A percentile compares a stretch with the other conserved stretches of the same genome.
phyloP scores from a whole-genome alignment of 805 yeast genomes.

The Candida sphagnicola region DNA sequence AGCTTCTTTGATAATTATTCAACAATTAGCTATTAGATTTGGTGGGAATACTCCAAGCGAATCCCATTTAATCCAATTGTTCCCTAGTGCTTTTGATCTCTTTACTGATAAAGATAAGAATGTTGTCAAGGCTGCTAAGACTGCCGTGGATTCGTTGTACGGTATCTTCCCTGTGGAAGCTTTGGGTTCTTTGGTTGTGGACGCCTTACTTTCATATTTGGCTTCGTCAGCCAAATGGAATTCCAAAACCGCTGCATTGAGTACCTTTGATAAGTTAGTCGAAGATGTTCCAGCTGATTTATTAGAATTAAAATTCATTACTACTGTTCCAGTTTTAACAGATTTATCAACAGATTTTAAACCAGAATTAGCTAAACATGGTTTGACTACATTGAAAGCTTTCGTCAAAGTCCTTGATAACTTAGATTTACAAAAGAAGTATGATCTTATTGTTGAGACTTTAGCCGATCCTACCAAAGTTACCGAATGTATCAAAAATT shows the following conservation, averaged over 20 bases:
- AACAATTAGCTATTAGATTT: conserved; percentile 52
- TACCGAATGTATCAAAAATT: conserved; percentile 81
- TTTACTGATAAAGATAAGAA: conserved; percentile 84
- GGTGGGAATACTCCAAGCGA: conserved; percentile 72
- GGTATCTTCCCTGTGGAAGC: conserved; percentile 76
- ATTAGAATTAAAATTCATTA: conserved; percentile 74
- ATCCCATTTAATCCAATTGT: conserved; percentile 62
- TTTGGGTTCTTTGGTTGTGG: conserved; percentile 64
- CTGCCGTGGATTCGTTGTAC: conserved; percentile 66
- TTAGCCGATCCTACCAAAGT: conserved; percentile 87
- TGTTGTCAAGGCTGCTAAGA: conserved; percentile 82
- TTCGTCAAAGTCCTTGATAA: conserved; percentile 86
- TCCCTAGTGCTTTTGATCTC: conserved; percentile 64
- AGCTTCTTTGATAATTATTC: conserved; percentile 62
- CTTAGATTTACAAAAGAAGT: conserved; percentile 84
- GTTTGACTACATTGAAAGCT: conserved; percentile 62
- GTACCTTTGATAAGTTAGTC: conserved; percentile 65
- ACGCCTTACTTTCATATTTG: conserved; percentile 59
- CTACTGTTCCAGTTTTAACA: conserved; percentile 78
- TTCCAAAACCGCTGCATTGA: conserved; percentile 77
- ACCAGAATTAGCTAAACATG: conserved; percentile 89
- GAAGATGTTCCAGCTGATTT: conserved; percentile 82
- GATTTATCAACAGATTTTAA: conserved; percentile 93
- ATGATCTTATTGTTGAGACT: conserved; percentile 77
- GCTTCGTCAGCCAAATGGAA: conserved; percentile 91